These are phyloP conservation scores for Crithidia fasciculata DNA, from an alignment of 208 protist species.

Conservation along the genomic window DNA sequence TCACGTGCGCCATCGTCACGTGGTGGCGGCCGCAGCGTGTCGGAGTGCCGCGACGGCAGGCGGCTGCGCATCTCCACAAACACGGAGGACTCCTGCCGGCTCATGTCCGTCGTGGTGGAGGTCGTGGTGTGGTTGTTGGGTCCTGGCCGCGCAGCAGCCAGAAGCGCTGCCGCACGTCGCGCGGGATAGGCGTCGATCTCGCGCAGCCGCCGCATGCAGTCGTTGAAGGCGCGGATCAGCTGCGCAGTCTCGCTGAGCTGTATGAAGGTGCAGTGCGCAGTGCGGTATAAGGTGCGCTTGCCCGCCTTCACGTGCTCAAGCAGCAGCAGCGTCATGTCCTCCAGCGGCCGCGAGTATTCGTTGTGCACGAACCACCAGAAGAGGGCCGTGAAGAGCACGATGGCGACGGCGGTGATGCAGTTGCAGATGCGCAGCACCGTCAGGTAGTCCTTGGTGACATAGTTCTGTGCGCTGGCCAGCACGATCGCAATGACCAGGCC, in stretches of 20 bases:
- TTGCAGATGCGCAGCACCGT: neutral
- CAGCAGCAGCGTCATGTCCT: conserved; percentile 5
- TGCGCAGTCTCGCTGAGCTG: conserved; percentile 10
- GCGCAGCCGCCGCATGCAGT: conserved; percentile 14
- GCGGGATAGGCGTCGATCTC: conserved; percentile 25
- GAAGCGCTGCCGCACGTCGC: neutral
- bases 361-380: conserved; percentile 11
- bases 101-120: no score
- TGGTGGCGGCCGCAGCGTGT: neutral
- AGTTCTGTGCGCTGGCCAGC: neutral
- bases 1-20: neutral
- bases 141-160: no score
- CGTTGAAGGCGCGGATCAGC: conserved; percentile 21
- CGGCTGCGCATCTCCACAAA: neutral
- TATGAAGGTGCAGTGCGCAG: neutral
- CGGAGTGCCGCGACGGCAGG: no score
- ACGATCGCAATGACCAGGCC: no score
- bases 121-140: no score
- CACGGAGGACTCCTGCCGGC: no score
- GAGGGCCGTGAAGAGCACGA: neutral
- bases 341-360: conserved; percentile 15
- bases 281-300: neutral
- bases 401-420: neutral
- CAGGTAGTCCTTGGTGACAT: neutral
- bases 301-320: neutral